Evolutionary conservation across 1,139 yeast species (phyloP).

Genomic region (Candida sp.): DNA sequence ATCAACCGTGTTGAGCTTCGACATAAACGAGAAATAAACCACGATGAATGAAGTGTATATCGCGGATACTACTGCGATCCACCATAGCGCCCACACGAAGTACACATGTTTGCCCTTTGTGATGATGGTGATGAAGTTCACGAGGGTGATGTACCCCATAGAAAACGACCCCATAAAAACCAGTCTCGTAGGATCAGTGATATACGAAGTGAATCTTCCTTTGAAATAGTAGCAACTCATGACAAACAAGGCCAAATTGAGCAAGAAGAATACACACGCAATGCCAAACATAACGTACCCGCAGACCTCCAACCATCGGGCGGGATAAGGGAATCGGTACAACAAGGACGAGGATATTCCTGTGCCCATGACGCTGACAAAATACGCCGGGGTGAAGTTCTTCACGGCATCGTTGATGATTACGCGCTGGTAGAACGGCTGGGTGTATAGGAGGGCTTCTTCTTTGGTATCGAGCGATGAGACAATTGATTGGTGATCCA

Average conservation of each 20-base stretch:
- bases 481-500: constrained; percentile 14
- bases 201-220: constrained; percentile 31
- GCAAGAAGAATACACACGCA: constrained; percentile 53
- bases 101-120: constrained; percentile 24
- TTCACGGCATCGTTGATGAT: constrained; percentile 22
- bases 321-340: constrained; percentile 66
- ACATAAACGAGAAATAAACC: constrained; percentile 45
- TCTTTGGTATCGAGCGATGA: constrained; percentile 7
- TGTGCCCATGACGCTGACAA: constrained; percentile 83
- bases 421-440: constrained; percentile 11
- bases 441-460: background rate
- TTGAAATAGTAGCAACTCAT: constrained; percentile 40
- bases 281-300: constrained; percentile 61
- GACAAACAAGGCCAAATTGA: constrained; percentile 18
- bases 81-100: constrained; percentile 20
- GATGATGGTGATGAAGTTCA: constrained; percentile 53
- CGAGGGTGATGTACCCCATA: constrained; percentile 75
- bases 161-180: constrained; percentile 78
- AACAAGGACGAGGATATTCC: constrained; percentile 71
- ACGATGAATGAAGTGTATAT: constrained; percentile 62
- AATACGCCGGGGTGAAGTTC: constrained; percentile 61
- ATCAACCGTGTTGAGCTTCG: constrained; percentile 24
- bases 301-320: constrained; percentile 61
- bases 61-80: constrained; percentile 48
- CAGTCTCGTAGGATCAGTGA: constrained; percentile 51